Evolutionary conservation across 805 yeast genomes (phyloP).

Genomic region (Candida quercuum): DNA sequence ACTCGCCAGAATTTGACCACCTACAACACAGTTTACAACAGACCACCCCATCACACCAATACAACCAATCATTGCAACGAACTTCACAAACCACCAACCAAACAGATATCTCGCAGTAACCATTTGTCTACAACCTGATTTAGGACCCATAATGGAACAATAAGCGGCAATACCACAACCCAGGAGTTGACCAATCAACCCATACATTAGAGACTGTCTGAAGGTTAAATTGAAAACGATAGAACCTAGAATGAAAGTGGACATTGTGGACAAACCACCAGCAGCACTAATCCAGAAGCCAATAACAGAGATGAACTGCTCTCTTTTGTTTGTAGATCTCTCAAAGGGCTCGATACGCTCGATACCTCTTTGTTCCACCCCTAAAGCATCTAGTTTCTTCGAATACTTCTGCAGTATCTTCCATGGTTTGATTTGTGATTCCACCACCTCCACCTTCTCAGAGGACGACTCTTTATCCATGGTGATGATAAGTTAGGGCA

Average conservation of each 20-base stretch:
- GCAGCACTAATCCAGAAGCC: constrained; percentile 85
- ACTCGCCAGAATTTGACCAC: constrained; percentile 74
- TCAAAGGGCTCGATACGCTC: constrained; percentile 69
- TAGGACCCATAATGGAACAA: constrained; percentile 83
- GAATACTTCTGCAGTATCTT: constrained; percentile 29
- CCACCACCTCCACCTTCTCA: constrained; percentile 6
- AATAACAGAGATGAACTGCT: constrained; percentile 41
- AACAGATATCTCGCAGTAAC: constrained; percentile 74
- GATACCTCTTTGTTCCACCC: constrained; percentile 78
- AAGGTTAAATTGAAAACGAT: constrained; percentile 65
- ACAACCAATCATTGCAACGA: constrained; percentile 66
- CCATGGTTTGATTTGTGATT: constrained; percentile 20
- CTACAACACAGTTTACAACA: constrained; percentile 83
- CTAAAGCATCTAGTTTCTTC: constrained; percentile 42
- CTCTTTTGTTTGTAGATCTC: constrained; percentile 36
- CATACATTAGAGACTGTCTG: constrained; percentile 55
- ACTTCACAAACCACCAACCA: constrained; percentile 81
- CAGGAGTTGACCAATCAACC: constrained; percentile 54
- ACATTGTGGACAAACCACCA: constrained; percentile 87
- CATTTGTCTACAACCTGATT: constrained; percentile 88
- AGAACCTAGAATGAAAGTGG: constrained; percentile 75
- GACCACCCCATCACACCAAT: constrained; percentile 89
- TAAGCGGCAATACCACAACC: constrained; percentile 81
- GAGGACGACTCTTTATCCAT: constrained; percentile 5
- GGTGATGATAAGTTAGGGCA: too few species aligned